A percentile compares a stretch with the other conserved stretches of the same genome.
These are phyloP conservation scores for Globisporangium cederbergense DNA, from an alignment of 352 stramenopile genomes.

Conservation along the genomic window DNA sequence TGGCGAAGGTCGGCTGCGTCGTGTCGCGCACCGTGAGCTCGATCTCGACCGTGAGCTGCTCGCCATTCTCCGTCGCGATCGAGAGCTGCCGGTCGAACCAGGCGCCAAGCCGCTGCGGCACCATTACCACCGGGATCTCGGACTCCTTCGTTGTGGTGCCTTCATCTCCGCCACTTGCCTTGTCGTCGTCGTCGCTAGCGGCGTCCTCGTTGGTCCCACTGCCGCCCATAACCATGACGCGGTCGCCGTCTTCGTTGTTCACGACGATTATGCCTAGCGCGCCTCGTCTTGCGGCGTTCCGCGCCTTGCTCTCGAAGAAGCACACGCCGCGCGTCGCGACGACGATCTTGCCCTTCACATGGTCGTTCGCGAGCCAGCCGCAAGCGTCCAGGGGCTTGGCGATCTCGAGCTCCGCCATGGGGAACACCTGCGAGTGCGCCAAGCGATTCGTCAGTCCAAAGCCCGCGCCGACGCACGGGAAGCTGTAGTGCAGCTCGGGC, in stretches of 20 bases:
- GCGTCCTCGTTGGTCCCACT: constrained; percentile 22
- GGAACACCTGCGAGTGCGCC: constrained; percentile 23
- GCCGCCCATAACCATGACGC: constrained; percentile 79
- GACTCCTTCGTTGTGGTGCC: constrained; percentile 2
- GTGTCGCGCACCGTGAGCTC: constrained; percentile 36
- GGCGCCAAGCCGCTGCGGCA: constrained; percentile 52
- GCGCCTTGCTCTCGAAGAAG: constrained; percentile 74
- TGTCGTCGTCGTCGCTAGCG: neutral
- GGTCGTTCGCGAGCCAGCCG: constrained; percentile 30
- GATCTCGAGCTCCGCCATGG: constrained; percentile 32
- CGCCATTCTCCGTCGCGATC: constrained; percentile 4
- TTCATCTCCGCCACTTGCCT: neutral
- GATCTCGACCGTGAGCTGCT: constrained; percentile 28
- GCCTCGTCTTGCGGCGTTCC: constrained; percentile 40
- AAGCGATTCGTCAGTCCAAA: constrained; percentile 51
- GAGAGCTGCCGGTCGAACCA: constrained; percentile 38
- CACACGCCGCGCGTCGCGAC: constrained; percentile 55
- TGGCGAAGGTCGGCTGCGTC: constrained; percentile 15
- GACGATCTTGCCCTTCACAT: constrained; percentile 46
- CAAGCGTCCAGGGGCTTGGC: constrained; percentile 57
- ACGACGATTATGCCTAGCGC: constrained; percentile 57
- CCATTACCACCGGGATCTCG: constrained; percentile 57
- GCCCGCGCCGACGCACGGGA: constrained; percentile 58
- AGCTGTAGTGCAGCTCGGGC: constrained; percentile 19
- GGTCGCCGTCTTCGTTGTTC: constrained; percentile 60